phyloP scores from a whole-genome alignment of 208 protist genomes.

The Trypanosoma scelopori region DNA sequence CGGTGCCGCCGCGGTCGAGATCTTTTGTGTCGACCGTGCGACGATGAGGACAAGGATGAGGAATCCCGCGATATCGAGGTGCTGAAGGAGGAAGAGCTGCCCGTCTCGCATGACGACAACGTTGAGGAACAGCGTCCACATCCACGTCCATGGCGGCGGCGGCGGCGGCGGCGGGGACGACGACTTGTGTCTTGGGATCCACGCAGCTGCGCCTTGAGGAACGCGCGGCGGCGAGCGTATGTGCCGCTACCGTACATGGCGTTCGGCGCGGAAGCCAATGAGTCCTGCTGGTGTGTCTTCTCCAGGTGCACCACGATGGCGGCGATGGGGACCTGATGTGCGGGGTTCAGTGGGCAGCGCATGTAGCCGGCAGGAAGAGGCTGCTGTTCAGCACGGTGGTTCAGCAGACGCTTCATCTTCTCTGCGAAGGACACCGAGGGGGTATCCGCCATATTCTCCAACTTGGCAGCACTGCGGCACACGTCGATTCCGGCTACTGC shows the following conservation, averaged over 20 bases:
- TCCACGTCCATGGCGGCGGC: background rate
- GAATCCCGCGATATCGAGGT: no score
- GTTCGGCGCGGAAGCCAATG: conserved; percentile 24
- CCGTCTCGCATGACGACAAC: background rate
- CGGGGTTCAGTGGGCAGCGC: conserved; percentile 44
- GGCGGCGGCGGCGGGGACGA: no score
- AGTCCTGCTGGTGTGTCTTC: conserved; percentile 31
- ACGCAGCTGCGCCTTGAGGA: conserved; percentile 30
- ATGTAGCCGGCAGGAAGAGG: conserved; percentile 24
- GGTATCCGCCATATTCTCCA: background rate
- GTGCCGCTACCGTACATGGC: conserved; percentile 42
- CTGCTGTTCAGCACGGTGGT: conserved; percentile 9
- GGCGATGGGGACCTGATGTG: conserved; percentile 36
- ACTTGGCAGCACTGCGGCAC: background rate
- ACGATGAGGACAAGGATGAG: background rate
- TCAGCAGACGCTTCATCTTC: conserved; percentile 22
- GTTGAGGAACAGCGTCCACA: background rate
- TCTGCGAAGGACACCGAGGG: conserved; percentile 19
- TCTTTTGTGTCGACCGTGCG: background rate
- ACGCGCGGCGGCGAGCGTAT: conserved; percentile 23
- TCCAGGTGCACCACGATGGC: conserved; percentile 33
- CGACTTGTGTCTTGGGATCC: background rate
- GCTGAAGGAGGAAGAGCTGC: background rate
- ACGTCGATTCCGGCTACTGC: background rate
- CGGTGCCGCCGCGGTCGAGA: background rate